Conservation (phyloP, 352 stramenopile genomes). For the Pythium myriotylum region DNA sequence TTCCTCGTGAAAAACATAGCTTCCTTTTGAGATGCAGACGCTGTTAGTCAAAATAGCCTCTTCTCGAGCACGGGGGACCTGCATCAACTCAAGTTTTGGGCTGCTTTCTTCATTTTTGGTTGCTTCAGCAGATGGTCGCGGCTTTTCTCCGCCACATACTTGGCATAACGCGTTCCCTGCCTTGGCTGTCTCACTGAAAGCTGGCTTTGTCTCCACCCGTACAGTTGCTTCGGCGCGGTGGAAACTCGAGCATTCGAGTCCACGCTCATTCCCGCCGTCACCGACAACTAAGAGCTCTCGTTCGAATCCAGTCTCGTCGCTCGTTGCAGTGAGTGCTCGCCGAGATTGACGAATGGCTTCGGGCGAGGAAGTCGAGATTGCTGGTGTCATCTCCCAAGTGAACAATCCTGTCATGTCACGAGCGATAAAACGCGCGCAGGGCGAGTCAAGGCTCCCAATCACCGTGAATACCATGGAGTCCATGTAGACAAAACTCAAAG, state of each 20-base stretch:
- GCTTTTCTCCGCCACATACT: slow-evolving; percentile 65
- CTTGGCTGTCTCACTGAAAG: slow-evolving; percentile 35
- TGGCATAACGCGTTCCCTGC: slow-evolving; percentile 35
- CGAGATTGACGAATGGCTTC: slow-evolving; percentile 16
- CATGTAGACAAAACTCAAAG: slow-evolving; percentile 89
- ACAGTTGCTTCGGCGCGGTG: slow-evolving; percentile 52
- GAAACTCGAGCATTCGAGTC: slow-evolving; percentile 37
- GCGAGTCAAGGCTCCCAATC: slow-evolving; percentile 77
- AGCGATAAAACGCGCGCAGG: slow-evolving; percentile 75
- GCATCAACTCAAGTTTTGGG: slow-evolving; percentile 48
- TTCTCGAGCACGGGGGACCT: slow-evolving; percentile 67
- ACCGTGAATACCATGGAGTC: slow-evolving; percentile 87
- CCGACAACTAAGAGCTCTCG: slow-evolving; percentile 36
- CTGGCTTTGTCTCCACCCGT: slow-evolving; percentile 60
- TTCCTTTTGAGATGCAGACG: slow-evolving; percentile 67
- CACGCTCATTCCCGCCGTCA: slow-evolving; percentile 31
- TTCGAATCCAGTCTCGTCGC: slow-evolving; percentile 22
- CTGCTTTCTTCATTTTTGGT: background rate
- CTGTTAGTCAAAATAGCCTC: slow-evolving; percentile 66
- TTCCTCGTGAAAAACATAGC: slow-evolving; percentile 78
- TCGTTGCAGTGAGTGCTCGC: slow-evolving; percentile 9
- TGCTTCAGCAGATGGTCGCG: slow-evolving; percentile 16
- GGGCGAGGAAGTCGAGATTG: slow-evolving; percentile 5
- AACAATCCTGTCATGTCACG: slow-evolving; percentile 87
- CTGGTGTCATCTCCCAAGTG: slow-evolving; percentile 73